Percentiles rank a stretch among this genome's conserved stretches.
Conservation (phyloP, 306 rosid species). For the Rosa rugosa region DNA sequence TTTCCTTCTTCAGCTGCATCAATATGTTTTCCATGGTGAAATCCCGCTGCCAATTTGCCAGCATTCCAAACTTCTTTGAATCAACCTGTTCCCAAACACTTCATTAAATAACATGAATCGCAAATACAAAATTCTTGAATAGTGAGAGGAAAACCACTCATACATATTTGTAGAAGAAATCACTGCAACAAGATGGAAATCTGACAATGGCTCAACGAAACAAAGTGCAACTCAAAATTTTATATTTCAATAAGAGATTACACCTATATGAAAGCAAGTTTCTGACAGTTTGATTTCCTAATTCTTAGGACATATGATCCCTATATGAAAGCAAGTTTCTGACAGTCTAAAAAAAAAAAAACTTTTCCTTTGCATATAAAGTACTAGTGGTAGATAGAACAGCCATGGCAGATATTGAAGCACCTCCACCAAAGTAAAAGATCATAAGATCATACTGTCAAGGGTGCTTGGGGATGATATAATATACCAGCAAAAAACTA, state of each 20-base stretch:
- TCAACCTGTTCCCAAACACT: slow-evolving; percentile 64
- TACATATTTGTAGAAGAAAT: background rate
- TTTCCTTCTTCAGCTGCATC: slow-evolving; percentile 72
- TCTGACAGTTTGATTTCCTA: background rate
- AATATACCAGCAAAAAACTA: no score
- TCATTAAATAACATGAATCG: background rate
- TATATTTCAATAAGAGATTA: background rate
- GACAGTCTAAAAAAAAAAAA: no score
- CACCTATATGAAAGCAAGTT: background rate
- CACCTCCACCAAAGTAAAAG: no score
- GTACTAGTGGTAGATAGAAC: no score
- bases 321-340: no score
- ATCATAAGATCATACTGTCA: no score
- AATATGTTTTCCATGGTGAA: slow-evolving; percentile 97
- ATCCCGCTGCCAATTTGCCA: slow-evolving; percentile 96
- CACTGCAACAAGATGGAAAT: background rate
- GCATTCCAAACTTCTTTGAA: slow-evolving; percentile 85
- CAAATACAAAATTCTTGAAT: background rate
- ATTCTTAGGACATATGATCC: background rate
- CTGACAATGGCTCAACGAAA: background rate
- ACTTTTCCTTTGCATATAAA: no score
- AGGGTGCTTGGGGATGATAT: no score
- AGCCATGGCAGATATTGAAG: no score
- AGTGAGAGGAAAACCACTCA: no score
- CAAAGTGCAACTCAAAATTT: background rate